Evolutionary conservation across 768 basidiomycete genomes (phyloP).

Genomic region (Pulveroboletus sp.): DNA sequence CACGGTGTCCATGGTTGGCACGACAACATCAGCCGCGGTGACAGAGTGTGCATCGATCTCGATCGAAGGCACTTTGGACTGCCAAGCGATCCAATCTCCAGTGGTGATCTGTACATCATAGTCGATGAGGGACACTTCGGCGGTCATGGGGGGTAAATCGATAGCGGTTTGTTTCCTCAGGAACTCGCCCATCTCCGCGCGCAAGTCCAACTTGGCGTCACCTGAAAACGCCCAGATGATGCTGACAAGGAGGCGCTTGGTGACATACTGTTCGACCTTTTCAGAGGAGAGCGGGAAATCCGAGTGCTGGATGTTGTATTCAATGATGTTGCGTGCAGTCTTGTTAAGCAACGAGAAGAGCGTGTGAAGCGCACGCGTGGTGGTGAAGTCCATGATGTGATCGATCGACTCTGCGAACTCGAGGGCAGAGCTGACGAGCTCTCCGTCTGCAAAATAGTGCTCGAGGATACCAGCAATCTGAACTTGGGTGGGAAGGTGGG

Average conservation of each 20-base stretch:
- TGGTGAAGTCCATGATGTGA: conserved; percentile 99
- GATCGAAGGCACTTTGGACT: conserved; percentile 85
- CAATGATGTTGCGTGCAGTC: conserved; percentile 86
- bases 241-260: conserved; percentile 83
- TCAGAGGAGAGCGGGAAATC: conserved; percentile 90
- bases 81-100: conserved; percentile 92
- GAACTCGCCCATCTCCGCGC: conserved; percentile 87
- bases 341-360: conserved; percentile 98
- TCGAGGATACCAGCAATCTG: conserved; percentile 71
- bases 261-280: conserved; percentile 85
- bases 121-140: conserved; percentile 86
- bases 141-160: conserved; percentile 73
- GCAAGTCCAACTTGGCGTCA: conserved; percentile 86
- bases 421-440: conserved; percentile 76
- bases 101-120: conserved; percentile 86
- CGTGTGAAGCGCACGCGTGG: conserved; percentile 87
- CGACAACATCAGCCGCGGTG: conserved; percentile 93
- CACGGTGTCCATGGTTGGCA: conserved; percentile 97
- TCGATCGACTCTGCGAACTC: conserved; percentile 79
- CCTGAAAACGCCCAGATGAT: conserved; percentile 99
- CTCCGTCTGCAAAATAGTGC: conserved; percentile 77
- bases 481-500: conserved; percentile 70
- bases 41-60: conserved; percentile 97
- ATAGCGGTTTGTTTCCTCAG: conserved; percentile 82
- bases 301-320: conserved; percentile 91